Conservation (phyloP, 495 filamentous ascomycete genomes). For the Melanomma pulvis-pyrius region DNA sequence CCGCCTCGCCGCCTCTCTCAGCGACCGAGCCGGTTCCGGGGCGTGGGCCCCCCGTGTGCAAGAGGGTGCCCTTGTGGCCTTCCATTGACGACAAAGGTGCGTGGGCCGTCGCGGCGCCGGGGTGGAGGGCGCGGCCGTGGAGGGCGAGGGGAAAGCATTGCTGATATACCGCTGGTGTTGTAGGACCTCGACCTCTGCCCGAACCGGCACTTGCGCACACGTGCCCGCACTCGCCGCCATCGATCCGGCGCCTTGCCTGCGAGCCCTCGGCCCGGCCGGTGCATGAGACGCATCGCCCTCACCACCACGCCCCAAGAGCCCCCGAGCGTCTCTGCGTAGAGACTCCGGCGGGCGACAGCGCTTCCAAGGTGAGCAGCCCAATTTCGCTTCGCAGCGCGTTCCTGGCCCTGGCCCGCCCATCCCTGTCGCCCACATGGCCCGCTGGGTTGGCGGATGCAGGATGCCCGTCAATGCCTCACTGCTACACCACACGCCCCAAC, state of each 20-base stretch:
- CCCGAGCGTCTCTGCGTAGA: background rate
- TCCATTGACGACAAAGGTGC: conserved; percentile 6
- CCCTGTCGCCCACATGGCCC: conserved; percentile 34
- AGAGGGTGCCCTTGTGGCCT: background rate
- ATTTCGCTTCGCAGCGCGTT: conserved; percentile 33
- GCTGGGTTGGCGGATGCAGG: conserved; percentile 25
- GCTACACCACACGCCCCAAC: conserved; percentile 29
- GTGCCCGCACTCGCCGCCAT: background rate
- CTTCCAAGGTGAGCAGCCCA: conserved; percentile 23
- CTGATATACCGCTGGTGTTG: conserved; percentile 32
- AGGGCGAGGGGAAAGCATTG: conserved; percentile 30
- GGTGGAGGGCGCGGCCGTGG: conserved; percentile 7
- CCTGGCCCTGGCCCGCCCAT: conserved; percentile 10
- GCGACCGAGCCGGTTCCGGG: background rate
- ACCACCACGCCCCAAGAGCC: background rate
- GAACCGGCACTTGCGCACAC: conserved; percentile 8
- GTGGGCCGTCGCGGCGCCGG: conserved; percentile 14
- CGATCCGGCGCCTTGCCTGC: too few species aligned
- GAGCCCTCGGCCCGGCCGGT: background rate
- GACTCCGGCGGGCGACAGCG: background rate
- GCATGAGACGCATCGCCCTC: conserved; percentile 1
- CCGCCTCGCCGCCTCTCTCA: background rate
- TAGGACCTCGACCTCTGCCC: conserved; percentile 21
- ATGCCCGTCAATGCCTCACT: conserved; percentile 31
- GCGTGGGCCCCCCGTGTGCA: conserved; percentile 1